phyloP scores from a whole-genome alignment of 805 yeast species.

The Nakazawaea pomicola region DNA sequence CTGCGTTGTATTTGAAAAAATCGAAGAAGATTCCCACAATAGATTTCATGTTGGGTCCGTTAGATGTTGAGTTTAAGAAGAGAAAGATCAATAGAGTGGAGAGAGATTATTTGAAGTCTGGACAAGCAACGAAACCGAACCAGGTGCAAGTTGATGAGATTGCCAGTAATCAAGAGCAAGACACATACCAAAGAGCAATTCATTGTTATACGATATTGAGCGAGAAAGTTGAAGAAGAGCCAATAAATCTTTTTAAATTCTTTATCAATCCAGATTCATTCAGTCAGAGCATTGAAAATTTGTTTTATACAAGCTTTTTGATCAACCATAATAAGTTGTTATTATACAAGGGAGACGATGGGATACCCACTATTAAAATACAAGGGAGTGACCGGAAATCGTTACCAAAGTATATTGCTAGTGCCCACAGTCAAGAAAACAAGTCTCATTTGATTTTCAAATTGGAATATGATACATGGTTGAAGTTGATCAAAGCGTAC shows the following conservation, averaged over 20 bases:
- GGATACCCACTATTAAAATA: constrained; percentile 26
- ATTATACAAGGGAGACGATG: constrained; percentile 44
- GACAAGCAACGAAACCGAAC: constrained; percentile 46
- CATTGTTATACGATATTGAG: constrained; percentile 40
- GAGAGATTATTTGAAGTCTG: constrained; percentile 37
- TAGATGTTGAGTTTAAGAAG: constrained; percentile 53
- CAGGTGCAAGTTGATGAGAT: constrained; percentile 48
- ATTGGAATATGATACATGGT: constrained; percentile 66
- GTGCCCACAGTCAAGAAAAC: constrained; percentile 15
- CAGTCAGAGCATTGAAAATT: constrained; percentile 74
- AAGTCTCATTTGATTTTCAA: constrained; percentile 68
- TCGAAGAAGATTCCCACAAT: constrained; percentile 43
- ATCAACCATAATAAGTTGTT: constrained; percentile 65
- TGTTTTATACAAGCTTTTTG: constrained; percentile 78
- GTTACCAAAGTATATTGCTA: constrained; percentile 12
- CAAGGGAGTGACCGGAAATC: constrained; percentile 19
- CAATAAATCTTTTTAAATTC: constrained; percentile 57
- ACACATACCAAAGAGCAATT: constrained; percentile 60
- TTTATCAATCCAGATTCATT: constrained; percentile 74
- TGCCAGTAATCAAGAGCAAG: constrained; percentile 43
- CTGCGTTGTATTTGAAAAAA: constrained; percentile 41
- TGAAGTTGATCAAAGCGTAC: constrained; percentile 44
- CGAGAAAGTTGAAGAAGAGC: constrained; percentile 27
- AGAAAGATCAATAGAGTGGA: constrained; percentile 27
- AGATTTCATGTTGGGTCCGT: constrained; percentile 69